Evolutionary conservation across 768 basidiomycete genomes (phyloP), one percentile per base, ranked within the genome.

Genomic region (Russula vinacea): DNA sequence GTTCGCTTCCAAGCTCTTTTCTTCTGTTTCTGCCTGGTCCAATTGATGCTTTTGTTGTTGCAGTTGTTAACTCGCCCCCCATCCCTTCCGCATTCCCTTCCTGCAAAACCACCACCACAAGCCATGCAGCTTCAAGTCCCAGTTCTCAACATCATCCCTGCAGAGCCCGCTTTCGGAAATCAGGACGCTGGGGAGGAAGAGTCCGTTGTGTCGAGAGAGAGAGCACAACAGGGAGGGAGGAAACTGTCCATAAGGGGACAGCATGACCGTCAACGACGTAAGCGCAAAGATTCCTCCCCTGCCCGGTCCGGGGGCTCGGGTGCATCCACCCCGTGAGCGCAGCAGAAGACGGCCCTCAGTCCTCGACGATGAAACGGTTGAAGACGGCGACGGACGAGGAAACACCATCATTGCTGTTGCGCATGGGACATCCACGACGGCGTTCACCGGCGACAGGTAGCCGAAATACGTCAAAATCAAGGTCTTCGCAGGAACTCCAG

Each of bases 231-330:
- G 16, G 47, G 52, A 26, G n/a, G 55, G 3, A 53, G 29, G 40
- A 58, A 40, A 16, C 22, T 67, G 24, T 61, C 64, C 6, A 67
- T 67, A 39, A 44, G 44, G 49, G 64, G 66, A 32, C 64, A 67
- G 33, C 24, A 65, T 29, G 47, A 49, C 11, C 54, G 47, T 17
- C 62, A 64, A 51, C 62, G 49, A 50, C 57, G 56, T 33, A 63
- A 54, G 13, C 62, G 33, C 47, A 59, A 44, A 11, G 44, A 37
- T 26, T 35, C 51, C 3, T 39, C 53, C 9, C 47, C 45, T n/a
- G 47, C 3, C 5, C 40, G 7, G 3, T 55, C 65, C n/a, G 35
- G 17, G 29, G 47, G 53, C 26, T 56, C 47, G 19, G 50, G 33
- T 19, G 26, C 60, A 10, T 61, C 64, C 5, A 44, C 59, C 42